A percentile compares a stretch with the other conserved stretches of the same genome.
Conservation (phyloP, 345 rosid genomes). For the Leavenworthia alabamica region DNA sequence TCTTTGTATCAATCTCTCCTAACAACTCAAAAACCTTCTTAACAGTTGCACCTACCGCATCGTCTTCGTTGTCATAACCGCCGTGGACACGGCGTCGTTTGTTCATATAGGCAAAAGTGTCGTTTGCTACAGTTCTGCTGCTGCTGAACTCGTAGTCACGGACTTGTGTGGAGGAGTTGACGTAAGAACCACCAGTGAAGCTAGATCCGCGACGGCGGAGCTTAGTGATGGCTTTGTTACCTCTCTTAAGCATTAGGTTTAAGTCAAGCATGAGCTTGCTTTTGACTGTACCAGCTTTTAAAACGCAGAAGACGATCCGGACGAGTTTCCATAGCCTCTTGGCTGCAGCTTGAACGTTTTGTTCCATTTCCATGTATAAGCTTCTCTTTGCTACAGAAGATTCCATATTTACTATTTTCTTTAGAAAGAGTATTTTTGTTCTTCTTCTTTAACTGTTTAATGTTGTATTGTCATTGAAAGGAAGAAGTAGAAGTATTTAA, state of each 20-base stretch:
- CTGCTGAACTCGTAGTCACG: slow-evolving; percentile 69
- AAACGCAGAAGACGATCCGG: slow-evolving; percentile 44
- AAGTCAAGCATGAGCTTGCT: slow-evolving; percentile 51
- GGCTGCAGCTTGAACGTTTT: slow-evolving; percentile 37
- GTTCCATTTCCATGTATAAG: slow-evolving; percentile 42
- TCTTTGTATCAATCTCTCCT: slow-evolving; percentile 29
- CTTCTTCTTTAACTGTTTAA: neutral
- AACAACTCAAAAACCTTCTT: slow-evolving; percentile 69
- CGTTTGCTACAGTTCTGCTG: slow-evolving; percentile 47
- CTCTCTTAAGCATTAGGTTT: slow-evolving; percentile 46
- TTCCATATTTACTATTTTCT: slow-evolving; percentile 2
- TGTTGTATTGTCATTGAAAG: slow-evolving; percentile 1
- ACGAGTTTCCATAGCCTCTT: slow-evolving; percentile 52
- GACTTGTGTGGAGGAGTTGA: slow-evolving; percentile 35
- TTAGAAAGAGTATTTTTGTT: neutral
- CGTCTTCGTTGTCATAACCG: slow-evolving; percentile 38
- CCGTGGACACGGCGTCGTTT: slow-evolving; percentile 37
- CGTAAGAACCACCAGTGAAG: slow-evolving; percentile 28
- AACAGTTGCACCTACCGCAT: slow-evolving; percentile 46
- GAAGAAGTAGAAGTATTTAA: slow-evolving; percentile 39
- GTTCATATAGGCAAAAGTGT: slow-evolving; percentile 25
- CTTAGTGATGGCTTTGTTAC: slow-evolving; percentile 54
- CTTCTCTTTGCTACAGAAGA: neutral
- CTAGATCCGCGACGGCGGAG: slow-evolving; percentile 47
- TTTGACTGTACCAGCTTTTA: slow-evolving; percentile 50